Base-by-base conservation (phyloP, 2,329 filamentous ascomycete species). In the Paracorniculantispora psalliotae region DNA sequence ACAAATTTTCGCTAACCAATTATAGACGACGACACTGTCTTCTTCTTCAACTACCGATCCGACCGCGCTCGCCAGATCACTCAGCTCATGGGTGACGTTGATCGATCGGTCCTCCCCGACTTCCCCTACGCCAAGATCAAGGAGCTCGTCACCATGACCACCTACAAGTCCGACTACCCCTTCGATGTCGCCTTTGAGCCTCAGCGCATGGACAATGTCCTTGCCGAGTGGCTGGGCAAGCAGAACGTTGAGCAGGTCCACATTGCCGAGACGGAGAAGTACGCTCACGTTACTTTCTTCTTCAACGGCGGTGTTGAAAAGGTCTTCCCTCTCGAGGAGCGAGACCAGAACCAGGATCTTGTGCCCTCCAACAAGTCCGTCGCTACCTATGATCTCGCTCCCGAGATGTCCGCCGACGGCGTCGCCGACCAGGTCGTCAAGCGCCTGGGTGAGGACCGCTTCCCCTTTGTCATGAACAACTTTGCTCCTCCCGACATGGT, bases 21-120 rank as follows among this genome's bases (percentile, higher is more conserved):
- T 21, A 13, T 64, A 92, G 92, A 97, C 71, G 83, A 89, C 66
- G 94, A 99, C 72, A 93, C 91, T 57, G 84, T 97, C 69, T 97
- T 97, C 85, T 97, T 97, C 86, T 99, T 99, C 90, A 99, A 99
- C 86, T 99, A 99, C 83, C 91, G 94, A 70, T 97, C 94, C 60
- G 94, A 99, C 74, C 92, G 94, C 74, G 93, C 93, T 56, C 90
- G 94, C 67, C 94, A 99, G 76, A 89, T 99, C 73, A 96, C 92
- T 52, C 94, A 97, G 78, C 83, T 99, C 47, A 81, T 99, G 58
- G 94, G 94, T 67, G 90, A 90, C 73, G 87, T 93, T 71, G 94
- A 99, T 79, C 90, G 91, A 70, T 96, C 91, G 25, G 92, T 92
- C 59, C 84, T 85, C 66, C 90, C 92, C 65, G 91, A 97, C 75